Evolutionary conservation across 345 rosid species (phyloP).

Genomic region (Trapa bicornis): DNA sequence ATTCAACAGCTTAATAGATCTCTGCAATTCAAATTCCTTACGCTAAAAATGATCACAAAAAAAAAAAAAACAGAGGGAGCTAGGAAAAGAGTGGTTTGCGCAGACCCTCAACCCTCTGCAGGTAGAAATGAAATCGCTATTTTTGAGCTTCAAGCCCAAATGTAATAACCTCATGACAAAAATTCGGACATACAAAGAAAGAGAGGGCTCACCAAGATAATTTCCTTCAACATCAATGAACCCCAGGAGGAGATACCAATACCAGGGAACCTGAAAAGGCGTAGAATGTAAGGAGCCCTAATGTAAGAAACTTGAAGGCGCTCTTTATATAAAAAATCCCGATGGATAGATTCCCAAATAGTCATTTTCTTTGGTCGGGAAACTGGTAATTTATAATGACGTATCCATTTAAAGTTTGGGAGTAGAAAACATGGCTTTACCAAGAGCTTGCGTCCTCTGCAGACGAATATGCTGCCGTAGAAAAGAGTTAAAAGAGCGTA

Average conservation of each 20-base stretch:
- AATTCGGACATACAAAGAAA: not conserved
- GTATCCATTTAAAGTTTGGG: not conserved
- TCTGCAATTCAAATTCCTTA: too few relatives aligned
- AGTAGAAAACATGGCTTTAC: conserved; percentile 9
- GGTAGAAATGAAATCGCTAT: too few relatives aligned
- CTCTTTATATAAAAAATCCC: not conserved
- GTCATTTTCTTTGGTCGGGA: not conserved
- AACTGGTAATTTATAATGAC: not conserved
- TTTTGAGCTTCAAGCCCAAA: not conserved
- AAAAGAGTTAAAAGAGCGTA: conserved; percentile 34
- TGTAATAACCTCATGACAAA: not conserved
- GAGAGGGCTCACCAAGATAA: conserved; percentile 33
- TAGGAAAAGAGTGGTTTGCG: too few relatives aligned
- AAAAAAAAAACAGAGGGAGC: too few relatives aligned
- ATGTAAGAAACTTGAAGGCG: not conserved
- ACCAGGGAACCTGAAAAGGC: conserved; percentile 12
- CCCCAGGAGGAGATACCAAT: conserved; percentile 51
- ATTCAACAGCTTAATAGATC: conserved; percentile 1
- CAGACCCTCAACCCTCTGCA: too few relatives aligned
- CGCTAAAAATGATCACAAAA: too few relatives aligned
- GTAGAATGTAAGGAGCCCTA: not conserved
- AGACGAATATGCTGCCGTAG: conserved; percentile 35
- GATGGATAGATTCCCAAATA: not conserved
- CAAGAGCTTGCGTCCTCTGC: conserved; percentile 26
- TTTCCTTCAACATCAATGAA: conserved; percentile 54